A percentile compares a stretch with the other conserved stretches of the same genome.
phyloP scores from a whole-genome alignment of 371 early-diverging fungal species.

The Rhizopus sp. region DNA sequence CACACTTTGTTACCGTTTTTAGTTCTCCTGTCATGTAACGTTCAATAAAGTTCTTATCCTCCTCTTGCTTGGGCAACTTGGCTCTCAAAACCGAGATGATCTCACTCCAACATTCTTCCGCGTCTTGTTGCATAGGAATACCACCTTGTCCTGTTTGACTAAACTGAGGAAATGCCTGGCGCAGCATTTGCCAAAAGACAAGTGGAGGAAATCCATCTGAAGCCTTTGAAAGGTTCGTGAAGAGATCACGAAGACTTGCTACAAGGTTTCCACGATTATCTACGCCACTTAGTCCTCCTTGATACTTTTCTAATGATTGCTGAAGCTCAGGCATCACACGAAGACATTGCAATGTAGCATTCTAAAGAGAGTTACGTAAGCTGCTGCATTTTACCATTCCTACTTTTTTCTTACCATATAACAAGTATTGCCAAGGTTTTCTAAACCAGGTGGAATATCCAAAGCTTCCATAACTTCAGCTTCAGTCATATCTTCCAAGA shows the following conservation, averaged over 20 bases:
- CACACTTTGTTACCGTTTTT: constrained; percentile 63
- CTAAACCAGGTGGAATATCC: constrained; percentile 87
- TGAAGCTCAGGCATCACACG: constrained; percentile 87
- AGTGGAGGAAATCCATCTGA: constrained; percentile 80
- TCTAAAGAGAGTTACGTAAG: constrained; percentile 45
- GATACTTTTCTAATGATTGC: constrained; percentile 56
- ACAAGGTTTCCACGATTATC: constrained; percentile 66
- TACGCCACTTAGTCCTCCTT: constrained; percentile 34
- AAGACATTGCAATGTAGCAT: constrained; percentile 96
- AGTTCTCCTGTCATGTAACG: constrained; percentile 87
- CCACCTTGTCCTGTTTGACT: constrained; percentile 73
- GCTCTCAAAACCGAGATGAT: constrained; percentile 67
- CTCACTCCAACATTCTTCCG: constrained; percentile 96
- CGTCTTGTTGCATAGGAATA: constrained; percentile 93
- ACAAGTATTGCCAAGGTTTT: constrained; percentile 98
- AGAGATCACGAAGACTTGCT: constrained; percentile 73
- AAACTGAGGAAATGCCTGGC: constrained; percentile 86
- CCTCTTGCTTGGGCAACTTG: constrained; percentile 62
- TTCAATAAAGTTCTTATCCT: constrained; percentile 70
- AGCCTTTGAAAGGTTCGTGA: constrained; percentile 66
- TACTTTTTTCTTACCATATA: constrained; percentile 73
- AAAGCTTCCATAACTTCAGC: constrained; percentile 80
- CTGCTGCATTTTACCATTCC: background rate
- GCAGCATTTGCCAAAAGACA: constrained; percentile 80
- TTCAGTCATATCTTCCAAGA: constrained; percentile 93